Percentiles rank a stretch among this genome's conserved stretches.
These are phyloP conservation scores for Botrytis galanthina DNA, from an alignment of 2,329 filamentous ascomycete species.

Conservation along the genomic window DNA sequence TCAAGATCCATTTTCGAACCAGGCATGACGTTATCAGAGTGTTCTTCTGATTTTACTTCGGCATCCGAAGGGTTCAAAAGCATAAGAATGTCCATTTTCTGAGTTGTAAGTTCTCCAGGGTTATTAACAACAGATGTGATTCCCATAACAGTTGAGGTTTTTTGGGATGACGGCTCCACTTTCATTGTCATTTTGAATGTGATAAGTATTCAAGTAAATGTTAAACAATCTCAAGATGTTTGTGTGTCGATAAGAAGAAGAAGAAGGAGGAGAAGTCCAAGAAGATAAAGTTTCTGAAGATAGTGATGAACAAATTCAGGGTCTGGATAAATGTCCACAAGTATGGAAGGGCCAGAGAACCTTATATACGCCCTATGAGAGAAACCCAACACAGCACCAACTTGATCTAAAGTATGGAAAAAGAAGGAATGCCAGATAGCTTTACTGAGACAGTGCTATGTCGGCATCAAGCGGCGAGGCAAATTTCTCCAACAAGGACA, in stretches of 20 bases:
- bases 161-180: background rate
- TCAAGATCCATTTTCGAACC: background rate
- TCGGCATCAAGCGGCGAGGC: constrained; percentile 17
- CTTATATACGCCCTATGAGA: constrained; percentile 6
- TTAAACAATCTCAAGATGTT: background rate
- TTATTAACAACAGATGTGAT: constrained; percentile 12
- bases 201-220: background rate
- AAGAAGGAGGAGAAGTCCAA: background rate
- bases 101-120: background rate
- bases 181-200: background rate
- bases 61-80: constrained; percentile 1
- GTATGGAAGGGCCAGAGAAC: background rate
- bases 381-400: constrained; percentile 12
- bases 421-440: constrained; percentile 11
- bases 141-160: constrained; percentile 11
- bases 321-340: background rate
- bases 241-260: background rate
- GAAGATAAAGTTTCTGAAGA: background rate
- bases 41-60: background rate
- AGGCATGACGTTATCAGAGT: background rate
- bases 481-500: constrained; percentile 16
- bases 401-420: constrained; percentile 1
- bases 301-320: background rate
- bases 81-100: constrained; percentile 14
- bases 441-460: constrained; percentile 4